phyloP scores from a whole-genome alignment of 306 rosid species.

The Medicago ruthenica region DNA sequence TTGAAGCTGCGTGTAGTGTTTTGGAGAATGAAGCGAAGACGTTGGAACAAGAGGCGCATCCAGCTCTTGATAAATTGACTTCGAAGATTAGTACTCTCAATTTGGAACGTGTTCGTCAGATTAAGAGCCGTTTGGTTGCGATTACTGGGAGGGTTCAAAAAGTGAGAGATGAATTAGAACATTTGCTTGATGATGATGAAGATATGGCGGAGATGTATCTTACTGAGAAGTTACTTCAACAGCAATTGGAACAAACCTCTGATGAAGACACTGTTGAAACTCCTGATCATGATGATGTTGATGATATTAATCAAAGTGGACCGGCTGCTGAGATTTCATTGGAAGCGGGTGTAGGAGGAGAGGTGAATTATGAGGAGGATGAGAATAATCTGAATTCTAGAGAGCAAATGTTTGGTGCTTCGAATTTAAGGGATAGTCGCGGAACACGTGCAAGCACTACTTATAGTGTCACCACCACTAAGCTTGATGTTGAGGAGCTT shows the following conservation, averaged over 20 bases:
- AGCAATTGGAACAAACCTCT: constrained; percentile 60
- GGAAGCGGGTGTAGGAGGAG: constrained; percentile 52
- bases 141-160: constrained; percentile 96
- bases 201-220: constrained; percentile 99
- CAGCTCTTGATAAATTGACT: constrained; percentile 94
- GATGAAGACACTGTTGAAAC: background rate
- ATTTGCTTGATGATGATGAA: constrained; percentile 91
- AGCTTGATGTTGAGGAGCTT: constrained; percentile 95
- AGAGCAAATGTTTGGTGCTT: constrained; percentile 50
- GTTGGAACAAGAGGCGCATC: constrained; percentile 94
- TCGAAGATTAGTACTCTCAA: constrained; percentile 96
- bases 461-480: constrained; percentile 70
- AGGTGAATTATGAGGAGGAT: constrained; percentile 49
- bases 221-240: constrained; percentile 75
- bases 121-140: constrained; percentile 96
- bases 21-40: constrained; percentile 90
- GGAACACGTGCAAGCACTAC: constrained; percentile 75
- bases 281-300: constrained; percentile 28
- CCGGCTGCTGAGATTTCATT: constrained; percentile 59
- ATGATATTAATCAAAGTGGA: constrained; percentile 35
- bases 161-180: constrained; percentile 96
- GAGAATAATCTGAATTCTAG: constrained; percentile 36
- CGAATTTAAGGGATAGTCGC: constrained; percentile 59
- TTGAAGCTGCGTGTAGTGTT: constrained; percentile 88
- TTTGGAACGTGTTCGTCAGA: constrained; percentile 94